Percentiles rank a stretch among this genome's conserved stretches.
These are phyloP conservation scores for Xylariomycetidae sp. DNA, from an alignment of 2,329 filamentous ascomycete species.

Conservation along the genomic window DNA sequence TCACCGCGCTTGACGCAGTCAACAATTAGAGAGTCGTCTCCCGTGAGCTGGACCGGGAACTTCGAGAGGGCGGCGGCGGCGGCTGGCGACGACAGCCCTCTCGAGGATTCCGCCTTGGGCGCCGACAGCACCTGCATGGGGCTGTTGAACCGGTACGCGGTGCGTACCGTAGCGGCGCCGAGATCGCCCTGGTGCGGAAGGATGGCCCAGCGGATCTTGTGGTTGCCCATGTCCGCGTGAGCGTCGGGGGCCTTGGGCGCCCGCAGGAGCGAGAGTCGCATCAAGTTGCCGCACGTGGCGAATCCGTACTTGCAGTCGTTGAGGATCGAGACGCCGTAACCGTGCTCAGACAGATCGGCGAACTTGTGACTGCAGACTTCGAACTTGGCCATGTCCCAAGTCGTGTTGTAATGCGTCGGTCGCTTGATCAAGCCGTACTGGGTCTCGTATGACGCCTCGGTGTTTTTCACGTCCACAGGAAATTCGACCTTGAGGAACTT, in stretches of 20 bases:
- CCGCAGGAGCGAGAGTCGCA: slow-evolving; percentile 82
- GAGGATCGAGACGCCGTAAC: slow-evolving; percentile 85
- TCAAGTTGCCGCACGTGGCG: slow-evolving; percentile 80
- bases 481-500: slow-evolving; percentile 99
- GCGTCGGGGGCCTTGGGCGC: slow-evolving; percentile 90
- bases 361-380: slow-evolving; percentile 96
- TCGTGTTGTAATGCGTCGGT: slow-evolving; percentile 97
- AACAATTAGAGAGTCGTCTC: slow-evolving; percentile 66
- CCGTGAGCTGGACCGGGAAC: slow-evolving; percentile 67
- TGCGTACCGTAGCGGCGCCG: slow-evolving; percentile 68
- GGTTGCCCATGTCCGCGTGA: slow-evolving; percentile 88
- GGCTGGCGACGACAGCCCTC: slow-evolving; percentile 16
- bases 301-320: slow-evolving; percentile 98
- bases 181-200: slow-evolving; percentile 76
- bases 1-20: slow-evolving; percentile 94
- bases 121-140: slow-evolving; percentile 57
- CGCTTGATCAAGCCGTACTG: slow-evolving; percentile 85
- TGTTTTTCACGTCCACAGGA: slow-evolving; percentile 85
- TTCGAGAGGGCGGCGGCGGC: no score
- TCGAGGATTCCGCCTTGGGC: slow-evolving; percentile 25
- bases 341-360: slow-evolving; percentile 82
- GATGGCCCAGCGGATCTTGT: slow-evolving; percentile 85
- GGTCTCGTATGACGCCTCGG: slow-evolving; percentile 90
- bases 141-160: slow-evolving; percentile 87
- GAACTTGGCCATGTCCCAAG: slow-evolving; percentile 96